Evolutionary conservation across 2,329 filamentous ascomycete genomes (phyloP).

Genomic region (Pseudogymnoascus sp.): DNA sequence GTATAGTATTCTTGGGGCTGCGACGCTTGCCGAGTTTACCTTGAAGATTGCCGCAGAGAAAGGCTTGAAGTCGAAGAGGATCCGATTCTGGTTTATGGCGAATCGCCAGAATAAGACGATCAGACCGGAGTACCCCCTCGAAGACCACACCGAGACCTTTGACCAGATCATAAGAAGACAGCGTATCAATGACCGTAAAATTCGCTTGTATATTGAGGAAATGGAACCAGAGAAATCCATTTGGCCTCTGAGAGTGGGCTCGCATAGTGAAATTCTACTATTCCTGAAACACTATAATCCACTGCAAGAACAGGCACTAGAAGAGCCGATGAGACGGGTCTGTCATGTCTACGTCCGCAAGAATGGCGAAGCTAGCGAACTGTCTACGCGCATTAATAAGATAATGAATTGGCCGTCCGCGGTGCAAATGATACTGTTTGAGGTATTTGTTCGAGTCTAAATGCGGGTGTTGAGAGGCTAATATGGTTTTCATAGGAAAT

Average conservation of each 20-base stretch:
- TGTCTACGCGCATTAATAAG: constrained; percentile 66
- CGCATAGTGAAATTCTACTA: constrained; percentile 62
- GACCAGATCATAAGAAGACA: constrained; percentile 45
- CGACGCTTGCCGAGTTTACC: constrained; percentile 67
- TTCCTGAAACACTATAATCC: constrained; percentile 91
- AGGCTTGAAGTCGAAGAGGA: constrained; percentile 53
- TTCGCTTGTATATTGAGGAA: constrained; percentile 56
- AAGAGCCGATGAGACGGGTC: constrained; percentile 66
- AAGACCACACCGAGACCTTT: constrained; percentile 65
- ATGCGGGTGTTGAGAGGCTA: constrained; percentile 15
- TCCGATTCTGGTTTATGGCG: constrained; percentile 96
- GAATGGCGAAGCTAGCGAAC: constrained; percentile 77
- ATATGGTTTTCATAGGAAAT: constrained; percentile 56
- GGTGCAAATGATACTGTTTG: constrained; percentile 60
- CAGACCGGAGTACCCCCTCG: constrained; percentile 82
- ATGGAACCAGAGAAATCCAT: constrained; percentile 58
- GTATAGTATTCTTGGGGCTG: constrained; percentile 65
- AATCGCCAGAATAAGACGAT: constrained; percentile 97
- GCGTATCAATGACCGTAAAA: constrained; percentile 40
- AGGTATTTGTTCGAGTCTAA: constrained; percentile 39
- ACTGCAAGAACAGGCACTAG: constrained; percentile 56
- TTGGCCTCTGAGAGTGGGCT: constrained; percentile 56
- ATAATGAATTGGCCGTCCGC: constrained; percentile 78
- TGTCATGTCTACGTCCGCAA: constrained; percentile 82
- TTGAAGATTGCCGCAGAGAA: constrained; percentile 62